Base-by-base conservation (phyloP, 2,329 filamentous ascomycete species). In the Neurospora sp. region DNA sequence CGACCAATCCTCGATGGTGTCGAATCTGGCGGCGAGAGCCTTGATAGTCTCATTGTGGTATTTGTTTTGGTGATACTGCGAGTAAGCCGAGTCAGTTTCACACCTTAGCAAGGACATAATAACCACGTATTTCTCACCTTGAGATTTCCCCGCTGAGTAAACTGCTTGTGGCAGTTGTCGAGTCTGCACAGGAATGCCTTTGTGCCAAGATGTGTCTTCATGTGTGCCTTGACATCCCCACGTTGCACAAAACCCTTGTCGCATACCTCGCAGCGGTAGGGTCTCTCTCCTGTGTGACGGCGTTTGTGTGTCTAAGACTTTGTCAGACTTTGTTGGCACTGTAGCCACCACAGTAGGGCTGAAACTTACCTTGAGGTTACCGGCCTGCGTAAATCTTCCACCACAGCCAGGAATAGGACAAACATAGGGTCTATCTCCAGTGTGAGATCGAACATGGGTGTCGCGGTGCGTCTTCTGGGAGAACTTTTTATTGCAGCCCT, bases 401-500 rank as follows among this genome's bases (percentile, higher is more conserved):
- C 88, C 89, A 78, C 95, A 98, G 5, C 86, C 85, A 3, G 88
- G 85, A 73, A 91, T 86, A 73, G 88, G 89, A 82, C 93, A 97
- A 23, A 97, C 91, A 78, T 95, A 97, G 71, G 95, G 95, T 78
- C 93, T 96, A 69, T 91, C 89, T 17, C 96, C 96, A 2, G 93
- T 97, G 80, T 99, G 96, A 4, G 91, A 90, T 73, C 94, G 87
- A 66, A 88, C 89, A 79, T 99, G 96, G 67, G 96, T 97, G 72
- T 96, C 91, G 11, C 97, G 85, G 76, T 98, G 95, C 1, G 94
- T 97, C 81, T 95, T 97, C 78, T 98, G 95, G 71, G 88, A 89
- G 79, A 97, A 98, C 72, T 86, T 89, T 83, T 96, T 96, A 75
- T 85, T 84, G 79, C 95, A 98, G 52, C 87, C 87, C 8, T 89